Evolutionary conservation across 169 alveolate species (phyloP).

Genomic region (Plasmodium cynomolgi): DNA sequence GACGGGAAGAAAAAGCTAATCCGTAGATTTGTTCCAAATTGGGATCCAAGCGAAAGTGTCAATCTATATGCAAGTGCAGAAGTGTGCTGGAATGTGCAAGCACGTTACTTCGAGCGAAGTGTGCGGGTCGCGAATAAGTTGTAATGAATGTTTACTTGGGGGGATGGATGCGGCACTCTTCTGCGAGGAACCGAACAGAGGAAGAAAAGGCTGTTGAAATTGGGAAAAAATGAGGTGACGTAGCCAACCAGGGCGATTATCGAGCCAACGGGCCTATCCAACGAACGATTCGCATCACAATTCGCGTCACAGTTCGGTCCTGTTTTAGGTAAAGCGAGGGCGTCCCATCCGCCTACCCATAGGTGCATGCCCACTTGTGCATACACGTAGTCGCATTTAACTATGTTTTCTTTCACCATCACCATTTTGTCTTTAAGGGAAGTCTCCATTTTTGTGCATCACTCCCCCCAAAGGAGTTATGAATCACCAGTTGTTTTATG

Average conservation of each 20-base stretch:
- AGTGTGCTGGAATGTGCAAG: too few relatives aligned
- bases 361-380: background rate
- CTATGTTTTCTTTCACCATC: background rate
- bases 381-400: background rate
- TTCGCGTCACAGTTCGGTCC: background rate
- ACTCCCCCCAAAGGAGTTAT: background rate
- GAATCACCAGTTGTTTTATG: background rate
- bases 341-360: background rate
- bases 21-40: background rate
- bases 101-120: too few relatives aligned
- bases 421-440: conserved; percentile 49
- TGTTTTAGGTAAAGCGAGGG: background rate
- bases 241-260: background rate
- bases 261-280: background rate
- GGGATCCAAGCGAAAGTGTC: background rate
- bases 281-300: background rate
- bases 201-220: background rate
- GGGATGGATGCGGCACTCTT: background rate
- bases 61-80: background rate
- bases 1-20: background rate
- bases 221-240: background rate
- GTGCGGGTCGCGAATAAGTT: background rate
- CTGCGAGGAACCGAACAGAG: background rate
- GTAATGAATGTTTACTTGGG: background rate
- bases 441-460: conserved; percentile 10